phyloP scores from a whole-genome alignment of 441 rosid genomes.

The Aleurites moluccanus region DNA sequence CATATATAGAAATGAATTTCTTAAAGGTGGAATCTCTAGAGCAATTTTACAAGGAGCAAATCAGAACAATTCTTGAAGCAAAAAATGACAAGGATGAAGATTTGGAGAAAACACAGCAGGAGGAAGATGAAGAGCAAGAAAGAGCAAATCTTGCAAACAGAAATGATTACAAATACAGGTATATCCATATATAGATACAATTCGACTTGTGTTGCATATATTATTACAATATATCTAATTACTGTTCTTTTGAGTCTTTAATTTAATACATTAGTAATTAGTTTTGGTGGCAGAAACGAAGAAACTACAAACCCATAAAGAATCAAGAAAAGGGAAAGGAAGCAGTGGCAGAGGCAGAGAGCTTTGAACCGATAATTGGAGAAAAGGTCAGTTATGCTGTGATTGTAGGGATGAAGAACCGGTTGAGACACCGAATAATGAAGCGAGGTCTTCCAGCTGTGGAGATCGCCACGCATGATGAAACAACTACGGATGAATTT shows the following conservation, averaged over 20 bases:
- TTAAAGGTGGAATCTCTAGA: slow-evolving; percentile 58
- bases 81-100: slow-evolving; percentile 50
- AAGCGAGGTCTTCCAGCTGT: not conserved
- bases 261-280: not conserved
- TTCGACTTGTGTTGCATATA: too few species aligned
- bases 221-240: not conserved
- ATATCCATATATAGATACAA: not conserved
- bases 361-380: not conserved
- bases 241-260: not conserved
- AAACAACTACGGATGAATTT: not conserved
- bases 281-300: not conserved
- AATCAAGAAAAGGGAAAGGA: not conserved
- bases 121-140: slow-evolving; percentile 22
- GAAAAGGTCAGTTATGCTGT: not conserved
- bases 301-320: not conserved
- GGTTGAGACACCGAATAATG: too few species aligned
- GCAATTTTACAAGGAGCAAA: slow-evolving; percentile 49
- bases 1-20: not conserved
- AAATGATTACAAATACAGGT: not conserved
- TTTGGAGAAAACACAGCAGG: slow-evolving; percentile 60
- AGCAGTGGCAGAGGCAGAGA: not conserved
- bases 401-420: too few species aligned
- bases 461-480: not conserved
- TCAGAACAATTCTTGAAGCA: slow-evolving; percentile 44
- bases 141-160: not conserved